phyloP scores from a whole-genome alignment of 495 filamentous ascomycete species.

The Hyaloscypha variabilis region DNA sequence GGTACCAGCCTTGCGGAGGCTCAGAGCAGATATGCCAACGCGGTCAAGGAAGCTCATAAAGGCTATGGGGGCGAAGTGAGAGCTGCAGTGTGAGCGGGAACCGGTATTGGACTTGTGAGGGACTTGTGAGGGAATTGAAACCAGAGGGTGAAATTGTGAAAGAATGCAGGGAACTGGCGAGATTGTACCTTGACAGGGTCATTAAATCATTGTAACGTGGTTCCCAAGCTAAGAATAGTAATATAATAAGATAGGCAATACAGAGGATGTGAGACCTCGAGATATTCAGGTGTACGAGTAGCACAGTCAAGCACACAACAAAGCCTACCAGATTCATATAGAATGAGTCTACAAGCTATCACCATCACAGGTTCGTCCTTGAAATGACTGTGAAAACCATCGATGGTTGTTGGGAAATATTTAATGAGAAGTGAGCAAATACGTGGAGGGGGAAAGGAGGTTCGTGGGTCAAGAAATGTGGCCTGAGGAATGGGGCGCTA shows the following conservation, averaged over 20 bases:
- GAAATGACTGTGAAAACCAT: too few relatives aligned
- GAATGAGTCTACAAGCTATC: too few relatives aligned
- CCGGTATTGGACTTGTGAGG: slow-evolving; percentile 60
- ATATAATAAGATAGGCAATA: too few relatives aligned
- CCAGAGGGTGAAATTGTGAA: too few relatives aligned
- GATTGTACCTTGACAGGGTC: neutral
- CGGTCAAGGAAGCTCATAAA: slow-evolving; percentile 41
- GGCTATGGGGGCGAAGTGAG: slow-evolving; percentile 63
- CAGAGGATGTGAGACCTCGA: too few relatives aligned
- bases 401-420: too few relatives aligned
- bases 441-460: neutral
- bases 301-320: too few relatives aligned
- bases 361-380: too few relatives aligned
- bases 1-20: slow-evolving; percentile 61
- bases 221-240: neutral
- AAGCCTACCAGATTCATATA: too few relatives aligned
- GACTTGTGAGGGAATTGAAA: slow-evolving; percentile 59
- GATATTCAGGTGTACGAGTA: too few relatives aligned
- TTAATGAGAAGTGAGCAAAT: too few relatives aligned
- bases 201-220: neutral
- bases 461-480: neutral
- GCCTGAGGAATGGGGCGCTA: neutral
- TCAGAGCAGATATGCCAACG: slow-evolving; percentile 57
- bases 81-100: slow-evolving; percentile 66
- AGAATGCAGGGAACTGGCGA: neutral